A percentile compares a stretch with the other conserved stretches of the same genome.
phyloP scores from a whole-genome alignment of 495 filamentous ascomycete genomes.

The Letharia lupina region DNA sequence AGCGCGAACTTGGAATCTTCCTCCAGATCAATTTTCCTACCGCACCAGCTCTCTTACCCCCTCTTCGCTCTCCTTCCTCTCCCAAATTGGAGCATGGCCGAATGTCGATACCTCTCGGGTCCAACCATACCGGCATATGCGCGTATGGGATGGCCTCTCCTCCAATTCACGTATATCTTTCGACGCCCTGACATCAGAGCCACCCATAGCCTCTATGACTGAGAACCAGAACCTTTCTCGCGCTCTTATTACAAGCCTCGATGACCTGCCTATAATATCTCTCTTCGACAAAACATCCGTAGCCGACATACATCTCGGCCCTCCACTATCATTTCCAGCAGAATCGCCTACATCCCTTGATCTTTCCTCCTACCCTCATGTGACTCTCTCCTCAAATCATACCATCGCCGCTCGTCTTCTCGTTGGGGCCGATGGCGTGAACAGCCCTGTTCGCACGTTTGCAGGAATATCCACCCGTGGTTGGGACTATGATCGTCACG shows the following conservation, averaged over 20 bases:
- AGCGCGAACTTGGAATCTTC: slow-evolving; percentile 54
- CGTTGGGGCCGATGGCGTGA: slow-evolving; percentile 88
- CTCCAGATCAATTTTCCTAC: slow-evolving; percentile 70
- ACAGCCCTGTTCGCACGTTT: slow-evolving; percentile 86
- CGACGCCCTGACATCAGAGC: slow-evolving; percentile 53
- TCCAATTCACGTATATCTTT: slow-evolving; percentile 82
- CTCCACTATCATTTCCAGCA: slow-evolving; percentile 9
- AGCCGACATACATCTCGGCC: slow-evolving; percentile 64
- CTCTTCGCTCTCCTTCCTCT: slow-evolving; percentile 60
- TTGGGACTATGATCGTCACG: slow-evolving; percentile 90
- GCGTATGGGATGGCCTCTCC: slow-evolving; percentile 92
- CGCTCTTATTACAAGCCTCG: slow-evolving; percentile 61
- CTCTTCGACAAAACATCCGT: slow-evolving; percentile 70
- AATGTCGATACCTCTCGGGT: slow-evolving; percentile 60
- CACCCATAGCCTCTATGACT: slow-evolving; percentile 82
- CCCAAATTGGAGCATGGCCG: slow-evolving; percentile 79
- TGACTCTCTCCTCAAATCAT: slow-evolving; percentile 53
- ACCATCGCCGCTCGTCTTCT: slow-evolving; percentile 69
- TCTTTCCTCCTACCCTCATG: slow-evolving; percentile 77
- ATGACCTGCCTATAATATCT: slow-evolving; percentile 56
- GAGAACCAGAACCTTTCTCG: slow-evolving; percentile 86
- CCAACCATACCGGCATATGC: slow-evolving; percentile 86
- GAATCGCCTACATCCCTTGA: slow-evolving; percentile 59
- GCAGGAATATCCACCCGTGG: slow-evolving; percentile 75
- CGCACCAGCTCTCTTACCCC: slow-evolving; percentile 92